Evolutionary conservation across 2,329 filamentous ascomycete genomes (phyloP).

Genomic region (Xylariomycetidae sp.): DNA sequence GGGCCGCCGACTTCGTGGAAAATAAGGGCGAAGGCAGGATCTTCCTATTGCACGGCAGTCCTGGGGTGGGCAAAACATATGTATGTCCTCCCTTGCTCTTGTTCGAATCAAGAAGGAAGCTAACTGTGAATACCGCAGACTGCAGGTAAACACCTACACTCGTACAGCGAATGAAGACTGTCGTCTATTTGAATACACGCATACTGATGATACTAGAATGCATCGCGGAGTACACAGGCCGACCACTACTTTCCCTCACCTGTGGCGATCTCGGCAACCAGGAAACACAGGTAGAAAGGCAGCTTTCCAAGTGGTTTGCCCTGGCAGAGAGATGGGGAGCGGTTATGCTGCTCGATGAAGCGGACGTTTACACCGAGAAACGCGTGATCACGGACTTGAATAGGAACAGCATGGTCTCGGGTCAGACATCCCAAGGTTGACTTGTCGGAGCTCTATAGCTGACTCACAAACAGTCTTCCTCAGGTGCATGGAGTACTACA

Average conservation of each 20-base stretch:
- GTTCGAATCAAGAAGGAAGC: no score
- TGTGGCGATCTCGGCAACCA: slow-evolving; percentile 10
- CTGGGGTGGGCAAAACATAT: slow-evolving; percentile 13
- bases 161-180: no score
- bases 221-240: slow-evolving; percentile 16
- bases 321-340: slow-evolving; percentile 11
- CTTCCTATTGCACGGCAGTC: slow-evolving; percentile 20
- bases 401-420: slow-evolving; percentile 1
- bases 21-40: slow-evolving; percentile 18
- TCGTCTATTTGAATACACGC: no score
- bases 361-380: slow-evolving; percentile 1
- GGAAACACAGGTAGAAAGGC: slow-evolving; percentile 4
- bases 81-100: not conserved
- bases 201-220: no score
- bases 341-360: no score
- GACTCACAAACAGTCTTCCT: slow-evolving; percentile 1
- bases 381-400: not conserved
- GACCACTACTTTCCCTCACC: slow-evolving; percentile 18
- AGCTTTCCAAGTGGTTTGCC: slow-evolving; percentile 6
- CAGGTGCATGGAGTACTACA: slow-evolving; percentile 16
- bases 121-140: no score
- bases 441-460: slow-evolving; percentile 17
- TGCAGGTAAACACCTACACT: no score
- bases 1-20: slow-evolving; percentile 17
- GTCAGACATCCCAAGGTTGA: not conserved